Base-by-base conservation (phyloP, 2,329 filamentous ascomycete species). In the Simplicillium sp. region DNA sequence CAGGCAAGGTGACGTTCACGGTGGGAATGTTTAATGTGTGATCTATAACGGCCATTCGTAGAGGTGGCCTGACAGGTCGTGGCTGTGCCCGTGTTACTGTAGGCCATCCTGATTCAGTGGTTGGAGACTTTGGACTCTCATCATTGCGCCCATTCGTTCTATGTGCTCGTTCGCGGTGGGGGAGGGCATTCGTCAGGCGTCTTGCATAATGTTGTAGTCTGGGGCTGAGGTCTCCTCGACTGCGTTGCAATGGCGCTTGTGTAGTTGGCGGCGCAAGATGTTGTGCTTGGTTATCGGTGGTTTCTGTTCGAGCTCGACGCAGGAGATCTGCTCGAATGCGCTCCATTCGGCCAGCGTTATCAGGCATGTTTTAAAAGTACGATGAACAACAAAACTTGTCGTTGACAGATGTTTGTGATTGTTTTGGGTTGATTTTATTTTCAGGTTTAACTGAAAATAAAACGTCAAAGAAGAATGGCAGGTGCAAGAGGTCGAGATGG, bases 311-410 rank as follows among this genome's bases (percentile, higher is more conserved):
- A 25, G 58, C 57, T 37, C 57, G 49, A 39, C 54, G 48, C 29
- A 62, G 49, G 11, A 61, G 52, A 44, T 62, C 53, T 36, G 50
- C 50, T 18, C 59, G 50, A 37, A 62, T 48, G 42, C 51, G 53
- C 42, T 62, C 59, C 54, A 61, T 38, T 29, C 37, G 20, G 11
- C 13, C 37, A 12, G 9, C 15, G 11, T 12, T 16, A 3, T 13
- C n/a, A 29, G 37, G 20, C 37, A 38, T 38, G 25, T 15, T 38
- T n/a, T n/a, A n/a, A n/a, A 20, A 29, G 31, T 12, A 11, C 18
- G 13, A 4, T 36, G 4, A 7, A 7, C n/a, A 8, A 8, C 6
- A 17, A 36, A 17, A 36, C 12, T 20, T 18, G 6, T 34, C 12
- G 20, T 34, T 11, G 32, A 34, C 5, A 11, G 12, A 34, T 16